A percentile compares a stretch with the other conserved stretches of the same genome.
These are phyloP conservation scores for Aspergillus sp. DNA, from an alignment of 2,329 filamentous ascomycete species.

Conservation along the genomic window DNA sequence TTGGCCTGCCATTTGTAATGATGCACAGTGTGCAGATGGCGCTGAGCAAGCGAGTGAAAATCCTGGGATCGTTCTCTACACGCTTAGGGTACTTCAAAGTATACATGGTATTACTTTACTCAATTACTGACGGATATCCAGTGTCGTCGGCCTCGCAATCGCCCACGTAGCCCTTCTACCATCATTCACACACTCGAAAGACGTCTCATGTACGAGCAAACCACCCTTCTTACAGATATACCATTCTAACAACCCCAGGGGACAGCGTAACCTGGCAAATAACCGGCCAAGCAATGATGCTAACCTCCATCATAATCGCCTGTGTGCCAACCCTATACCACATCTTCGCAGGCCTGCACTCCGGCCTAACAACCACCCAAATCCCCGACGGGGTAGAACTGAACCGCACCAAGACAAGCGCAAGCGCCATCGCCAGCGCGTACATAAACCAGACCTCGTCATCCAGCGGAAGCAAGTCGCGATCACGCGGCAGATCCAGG, in stretches of 20 bases:
- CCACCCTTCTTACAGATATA: background rate
- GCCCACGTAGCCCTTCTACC: slow-evolving; percentile 18
- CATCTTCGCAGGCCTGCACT: slow-evolving; percentile 26
- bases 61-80: slow-evolving; percentile 21
- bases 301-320: slow-evolving; percentile 23
- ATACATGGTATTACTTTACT: background rate
- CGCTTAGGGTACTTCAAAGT: slow-evolving; percentile 13
- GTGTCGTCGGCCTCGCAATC: slow-evolving; percentile 17
- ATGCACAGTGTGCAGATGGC: slow-evolving; percentile 25
- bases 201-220: slow-evolving; percentile 18
- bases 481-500: background rate
- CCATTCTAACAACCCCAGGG: slow-evolving; percentile 11
- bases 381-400: slow-evolving; percentile 18
- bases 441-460: slow-evolving; percentile 13
- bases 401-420: slow-evolving; percentile 6
- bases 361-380: slow-evolving; percentile 20
- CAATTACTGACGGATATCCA: background rate
- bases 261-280: slow-evolving; percentile 16
- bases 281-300: slow-evolving; percentile 24
- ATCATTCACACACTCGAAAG: slow-evolving; percentile 17
- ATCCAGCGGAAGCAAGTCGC: background rate
- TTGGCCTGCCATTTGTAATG: slow-evolving; percentile 23
- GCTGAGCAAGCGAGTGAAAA: slow-evolving; percentile 18
- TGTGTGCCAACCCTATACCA: slow-evolving; percentile 28
- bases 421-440: background rate